Base-by-base conservation (phyloP, 2,329 filamentous ascomycete genomes). In the Aureobasidium sp. region DNA sequence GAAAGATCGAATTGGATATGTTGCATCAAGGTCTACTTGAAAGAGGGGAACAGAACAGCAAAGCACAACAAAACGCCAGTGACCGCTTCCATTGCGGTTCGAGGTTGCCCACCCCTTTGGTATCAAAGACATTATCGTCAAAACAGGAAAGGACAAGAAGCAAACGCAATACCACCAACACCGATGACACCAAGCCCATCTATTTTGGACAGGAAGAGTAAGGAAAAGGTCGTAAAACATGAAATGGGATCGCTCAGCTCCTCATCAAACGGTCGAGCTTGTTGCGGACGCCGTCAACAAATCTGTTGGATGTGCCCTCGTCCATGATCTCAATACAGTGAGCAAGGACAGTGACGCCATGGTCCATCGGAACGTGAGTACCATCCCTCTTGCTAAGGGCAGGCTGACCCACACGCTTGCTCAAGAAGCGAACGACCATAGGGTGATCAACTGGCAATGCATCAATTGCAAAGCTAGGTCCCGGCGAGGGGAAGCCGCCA, bases 291-390 rank as follows among this genome's bases (percentile, higher is more conserved):
- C 82, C 82, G 65, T 84, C 81, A 7, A 79, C 79, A 66, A 84
- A 79, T 25, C 80, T 76, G 49, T 78, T 80, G 37, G 79, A 74
- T 15, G 78, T 72, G 36, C 81, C 82, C 64, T 81, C 79, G 51
- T 82, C 79, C 59, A 84, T 74, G 48, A 83, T 71, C 48, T 81
- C 79, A 64, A 82, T 74, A 68, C 79, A 82, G 66, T 83, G 78
- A 31, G 75, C 75, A 29, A 84, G 72, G 4, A 84, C 74, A 17
- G 76, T 73, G 62, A 77, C 79, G 3, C 78, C 76, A 62, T 79
- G 76, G 62, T 81, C 77, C 62, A 83, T 71, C 11, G 72, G 70
- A 45, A 80, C 72, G 63, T 77, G 73, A 22, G 77, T 75, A 17
- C 80, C 80, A 66, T 82, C 80, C 27, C 74, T 70, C 66, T 78